Percentiles rank a stretch among this genome's conserved stretches.
phyloP scores from a whole-genome alignment of 768 basidiomycete species.

The Pholiota molesta region DNA sequence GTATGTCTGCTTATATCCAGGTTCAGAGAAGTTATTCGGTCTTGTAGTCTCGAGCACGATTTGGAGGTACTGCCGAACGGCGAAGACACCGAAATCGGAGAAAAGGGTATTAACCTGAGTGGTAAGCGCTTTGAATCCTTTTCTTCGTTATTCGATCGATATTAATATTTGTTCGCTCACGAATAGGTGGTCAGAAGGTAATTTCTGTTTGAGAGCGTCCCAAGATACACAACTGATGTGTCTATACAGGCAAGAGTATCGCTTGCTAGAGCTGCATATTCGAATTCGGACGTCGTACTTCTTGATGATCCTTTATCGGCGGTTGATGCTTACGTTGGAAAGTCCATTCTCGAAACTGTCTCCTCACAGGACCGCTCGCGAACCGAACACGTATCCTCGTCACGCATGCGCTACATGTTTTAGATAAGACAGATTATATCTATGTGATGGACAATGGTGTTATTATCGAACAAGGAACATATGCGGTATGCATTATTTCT shows the following conservation, averaged over 20 bases:
- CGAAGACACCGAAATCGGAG: constrained; percentile 73
- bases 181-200: constrained; percentile 41
- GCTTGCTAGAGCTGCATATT: constrained; percentile 78
- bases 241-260: constrained; percentile 66
- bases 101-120: constrained; percentile 74
- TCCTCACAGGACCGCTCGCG: constrained; percentile 56
- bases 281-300: constrained; percentile 71
- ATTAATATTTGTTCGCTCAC: neutral
- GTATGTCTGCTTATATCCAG: constrained; percentile 27
- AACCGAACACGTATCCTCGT: constrained; percentile 63
- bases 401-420: constrained; percentile 59
- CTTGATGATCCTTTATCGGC: constrained; percentile 87
- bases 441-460: constrained; percentile 63
- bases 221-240: neutral
- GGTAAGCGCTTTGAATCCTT: constrained; percentile 35
- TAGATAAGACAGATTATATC: constrained; percentile 64
- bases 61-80: constrained; percentile 73
- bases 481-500: constrained; percentile 38
- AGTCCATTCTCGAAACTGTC: constrained; percentile 66
- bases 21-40: constrained; percentile 58
- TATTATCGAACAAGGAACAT: constrained; percentile 68
- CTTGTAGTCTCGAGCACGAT: constrained; percentile 74
- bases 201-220: neutral
- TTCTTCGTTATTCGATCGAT: neutral
- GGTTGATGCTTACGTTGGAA: constrained; percentile 78